These are phyloP conservation scores for Linnemannia zychae DNA, from an alignment of 192 early-diverging fungal genomes.

Conservation along the genomic window DNA sequence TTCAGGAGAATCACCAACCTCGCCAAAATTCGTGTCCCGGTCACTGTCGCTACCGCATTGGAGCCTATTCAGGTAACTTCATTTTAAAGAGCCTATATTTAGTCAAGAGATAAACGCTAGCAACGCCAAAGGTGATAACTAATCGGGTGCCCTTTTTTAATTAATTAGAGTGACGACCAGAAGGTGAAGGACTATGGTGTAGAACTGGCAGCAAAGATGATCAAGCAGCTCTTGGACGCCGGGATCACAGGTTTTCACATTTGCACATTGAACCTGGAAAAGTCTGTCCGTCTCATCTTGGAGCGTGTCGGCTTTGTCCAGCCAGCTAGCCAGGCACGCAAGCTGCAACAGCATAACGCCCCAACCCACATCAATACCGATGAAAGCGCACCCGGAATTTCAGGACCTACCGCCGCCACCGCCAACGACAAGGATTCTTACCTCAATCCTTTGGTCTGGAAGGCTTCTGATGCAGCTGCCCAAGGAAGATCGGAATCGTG, in stretches of 20 bases:
- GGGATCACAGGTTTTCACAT: constrained; percentile 79
- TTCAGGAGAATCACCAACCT: constrained; percentile 87
- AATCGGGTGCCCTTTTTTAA: neutral
- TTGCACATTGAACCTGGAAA: constrained; percentile 86
- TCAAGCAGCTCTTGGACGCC: constrained; percentile 69
- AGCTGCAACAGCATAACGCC: constrained; percentile 11
- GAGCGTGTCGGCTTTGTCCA: constrained; percentile 77
- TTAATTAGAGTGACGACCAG: constrained; percentile 77
- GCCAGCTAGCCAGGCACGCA: constrained; percentile 26
- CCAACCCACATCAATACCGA: constrained; percentile 19
- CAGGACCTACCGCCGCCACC: neutral
- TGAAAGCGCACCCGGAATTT: neutral
- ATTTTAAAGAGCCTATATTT: neutral
- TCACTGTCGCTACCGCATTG: constrained; percentile 67
- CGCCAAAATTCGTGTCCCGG: constrained; percentile 79
- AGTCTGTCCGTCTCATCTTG: constrained; percentile 80
- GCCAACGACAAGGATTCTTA: neutral
- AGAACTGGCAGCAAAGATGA: constrained; percentile 76
- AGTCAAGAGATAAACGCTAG: too few relatives aligned
- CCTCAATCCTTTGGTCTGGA: constrained; percentile 73
- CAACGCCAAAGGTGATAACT: neutral
- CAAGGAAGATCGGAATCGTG: constrained; percentile 79
- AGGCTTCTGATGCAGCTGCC: constrained; percentile 46
- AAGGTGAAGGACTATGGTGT: constrained; percentile 90
- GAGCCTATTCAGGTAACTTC: constrained; percentile 81